Base-by-base conservation (phyloP, 2,329 filamentous ascomycete genomes). In the Conoideocrella luteorostrata region DNA sequence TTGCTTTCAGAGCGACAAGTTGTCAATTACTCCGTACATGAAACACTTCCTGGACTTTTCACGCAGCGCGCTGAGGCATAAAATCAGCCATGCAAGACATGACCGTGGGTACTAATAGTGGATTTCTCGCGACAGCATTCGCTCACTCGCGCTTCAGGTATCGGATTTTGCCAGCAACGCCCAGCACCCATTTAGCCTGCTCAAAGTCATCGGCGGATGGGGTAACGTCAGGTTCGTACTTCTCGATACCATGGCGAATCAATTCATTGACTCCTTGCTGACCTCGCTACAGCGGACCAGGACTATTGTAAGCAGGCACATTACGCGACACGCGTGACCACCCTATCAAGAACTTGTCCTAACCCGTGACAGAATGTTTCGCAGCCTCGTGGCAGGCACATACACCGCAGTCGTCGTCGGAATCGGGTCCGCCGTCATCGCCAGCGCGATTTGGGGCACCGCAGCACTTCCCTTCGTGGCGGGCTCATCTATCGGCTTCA, bases 351-450 rank as follows among this genome's bases (percentile, higher is more conserved):
- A n/a, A n/a, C n/a, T n/a, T n/a, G n/a, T n/a, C n/a, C n/a, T n/a
- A n/a, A n/a, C n/a, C n/a, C 12, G 13, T 21, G 38, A 13, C 11
- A 53, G 52, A 18, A 55, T 55, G 52, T 47, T 55, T 6, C 52
- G 51, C n/a, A 52, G 52, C 39, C 49, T 55, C 46, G n/a, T 54
- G 2, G 47, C 52, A 12, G 52, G 52, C 7, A 54, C 48, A 12
- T 51, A 49, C 0, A 44, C 48, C 1, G 52, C 52, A 11, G 45
- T 49, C 3, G 44, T 50, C 12, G 20, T 49, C 3, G 52, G 52
- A 11, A 43, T 52, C 15, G 33, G 47, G 2, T 41, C 46, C 13
- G 42, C 46, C 2, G 40, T 53, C 28, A 40, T 47, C 18, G 46
- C 48, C 5, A 53, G 51, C 41, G 35, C 44, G 4, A 46, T 56